These are phyloP conservation scores for Rostrohypoxylon terebratum DNA, from an alignment of 495 filamentous ascomycete genomes.

Conservation along the genomic window DNA sequence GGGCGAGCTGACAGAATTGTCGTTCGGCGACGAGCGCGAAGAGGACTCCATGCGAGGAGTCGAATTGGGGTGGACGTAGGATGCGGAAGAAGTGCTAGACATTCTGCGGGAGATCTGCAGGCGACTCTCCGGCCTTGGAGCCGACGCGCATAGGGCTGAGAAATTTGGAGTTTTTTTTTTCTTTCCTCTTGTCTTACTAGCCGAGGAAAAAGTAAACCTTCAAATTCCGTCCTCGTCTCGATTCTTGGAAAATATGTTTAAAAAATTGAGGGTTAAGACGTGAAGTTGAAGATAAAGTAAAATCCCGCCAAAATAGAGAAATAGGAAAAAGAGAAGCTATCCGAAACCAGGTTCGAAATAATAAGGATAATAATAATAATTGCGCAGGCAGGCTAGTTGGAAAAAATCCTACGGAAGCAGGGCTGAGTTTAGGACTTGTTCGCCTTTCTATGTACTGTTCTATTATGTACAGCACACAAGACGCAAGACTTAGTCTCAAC, in stretches of 20 bases:
- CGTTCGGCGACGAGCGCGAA: slow-evolving; percentile 41
- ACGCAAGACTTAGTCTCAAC: too few relatives aligned
- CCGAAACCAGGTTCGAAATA: slow-evolving; percentile 15
- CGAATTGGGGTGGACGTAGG: slow-evolving; percentile 1
- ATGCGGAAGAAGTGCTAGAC: slow-evolving; percentile 25
- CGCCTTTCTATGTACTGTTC: slow-evolving; percentile 9
- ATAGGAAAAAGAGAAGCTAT: neutral
- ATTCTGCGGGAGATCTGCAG: slow-evolving; percentile 31
- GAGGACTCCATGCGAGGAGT: slow-evolving; percentile 35
- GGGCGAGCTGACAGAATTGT: slow-evolving; percentile 37
- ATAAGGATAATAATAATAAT: too few relatives aligned
- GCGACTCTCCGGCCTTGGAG: slow-evolving; percentile 8
- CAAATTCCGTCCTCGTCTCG: neutral
- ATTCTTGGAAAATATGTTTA: neutral
- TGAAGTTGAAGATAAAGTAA: neutral
- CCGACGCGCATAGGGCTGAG: slow-evolving; percentile 32
- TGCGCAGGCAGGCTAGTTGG: slow-evolving; percentile 15
- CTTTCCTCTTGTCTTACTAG: slow-evolving; percentile 5
- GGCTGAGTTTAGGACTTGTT: slow-evolving; percentile 28
- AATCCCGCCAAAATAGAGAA: neutral
- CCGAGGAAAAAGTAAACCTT: neutral
- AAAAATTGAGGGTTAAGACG: neutral
- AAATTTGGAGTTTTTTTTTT: slow-evolving; percentile 8
- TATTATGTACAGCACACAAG: neutral
- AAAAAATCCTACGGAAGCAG: slow-evolving; percentile 27